Base-by-base conservation (phyloP, 169 alveolate species). In the Plasmodium blacklocki region DNA sequence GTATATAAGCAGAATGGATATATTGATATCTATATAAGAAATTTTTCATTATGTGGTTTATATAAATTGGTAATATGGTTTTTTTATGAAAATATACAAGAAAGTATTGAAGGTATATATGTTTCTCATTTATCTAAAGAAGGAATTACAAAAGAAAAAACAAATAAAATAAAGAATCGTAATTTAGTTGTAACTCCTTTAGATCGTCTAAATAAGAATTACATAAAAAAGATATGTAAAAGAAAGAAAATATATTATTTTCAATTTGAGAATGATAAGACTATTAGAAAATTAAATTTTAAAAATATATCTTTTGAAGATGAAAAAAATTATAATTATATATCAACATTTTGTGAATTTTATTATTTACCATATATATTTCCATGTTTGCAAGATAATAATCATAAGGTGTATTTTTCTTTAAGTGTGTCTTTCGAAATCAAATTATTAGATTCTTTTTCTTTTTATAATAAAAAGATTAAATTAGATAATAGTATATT, bases 91-190 rank as follows among this genome's bases (percentile, higher is more conserved):
- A 63, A 67, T 78, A 49, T 21, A 2, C 70, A 78, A 14, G 43
- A 78, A 26, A 64, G 50, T 32, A 52, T 71, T 45, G 89, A 78
- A 78, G 89, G 89, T 7, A 78, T 78, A 66, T 78, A 92, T 56
- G 71, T 83, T 26, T 67, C 47, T 39, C 11, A 5, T 39, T 4
- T 7, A 7, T 39, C 11, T 39, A 39, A 39, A 39, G 47, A 39
- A 39, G 47, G 47, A 7, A 6, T 5, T 5, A 39, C 2, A 39
- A 7, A 39, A 6, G 47, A 39, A 5, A 5, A 5, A 39, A 39
- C 11, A 39, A 39, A 39, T 39, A 39, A 39, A 39, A 39, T 39
- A 39, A 5, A 7, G 0, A 39, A 39, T 39, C 1, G 0, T 0
- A 39, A 39, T 39, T 6, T 39, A 63, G 3, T 9, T 15, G 3